A percentile compares a stretch with the other conserved stretches of the same genome.
Conservation (phyloP, 345 rosid species). For the Eucalyptus tenuipes region DNA sequence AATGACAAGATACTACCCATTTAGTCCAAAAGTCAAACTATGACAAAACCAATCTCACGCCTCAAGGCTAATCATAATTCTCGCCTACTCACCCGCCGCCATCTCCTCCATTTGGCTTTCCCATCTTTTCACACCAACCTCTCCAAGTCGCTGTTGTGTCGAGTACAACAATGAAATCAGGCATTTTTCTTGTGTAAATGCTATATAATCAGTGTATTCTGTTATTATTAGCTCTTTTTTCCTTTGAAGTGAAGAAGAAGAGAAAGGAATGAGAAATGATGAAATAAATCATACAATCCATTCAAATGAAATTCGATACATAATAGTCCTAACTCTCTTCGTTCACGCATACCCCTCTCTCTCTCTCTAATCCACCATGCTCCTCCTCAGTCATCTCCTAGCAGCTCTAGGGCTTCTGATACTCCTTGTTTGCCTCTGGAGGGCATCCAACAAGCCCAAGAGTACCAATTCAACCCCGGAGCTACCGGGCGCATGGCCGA, state of each 20-base stretch:
- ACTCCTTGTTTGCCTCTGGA: background rate
- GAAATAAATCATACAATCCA: background rate
- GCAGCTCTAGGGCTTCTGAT: background rate
- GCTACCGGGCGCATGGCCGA: conserved; percentile 41
- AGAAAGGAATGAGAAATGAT: background rate
- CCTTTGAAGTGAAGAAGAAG: background rate
- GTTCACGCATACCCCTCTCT: background rate
- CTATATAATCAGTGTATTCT: accelerated
- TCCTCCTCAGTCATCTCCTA: background rate
- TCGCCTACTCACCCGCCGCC: background rate
- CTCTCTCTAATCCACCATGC: background rate
- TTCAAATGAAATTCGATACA: background rate
- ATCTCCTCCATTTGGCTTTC: background rate
- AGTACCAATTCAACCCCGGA: conserved; percentile 14
- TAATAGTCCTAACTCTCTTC: background rate
- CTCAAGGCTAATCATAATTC: background rate
- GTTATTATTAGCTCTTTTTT: background rate
- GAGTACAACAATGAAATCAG: too few species aligned
- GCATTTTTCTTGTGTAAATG: background rate
- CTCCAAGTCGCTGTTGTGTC: too few species aligned
- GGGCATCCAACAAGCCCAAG: background rate
- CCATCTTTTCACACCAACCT: too few species aligned
- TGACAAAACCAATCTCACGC: background rate
- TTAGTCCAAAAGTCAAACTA: background rate
- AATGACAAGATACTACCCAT: too few species aligned